A percentile compares a stretch with the other conserved stretches of the same genome.
Evolutionary conservation across 768 basidiomycete genomes (phyloP).

Genomic region (Agaricus blazei): DNA sequence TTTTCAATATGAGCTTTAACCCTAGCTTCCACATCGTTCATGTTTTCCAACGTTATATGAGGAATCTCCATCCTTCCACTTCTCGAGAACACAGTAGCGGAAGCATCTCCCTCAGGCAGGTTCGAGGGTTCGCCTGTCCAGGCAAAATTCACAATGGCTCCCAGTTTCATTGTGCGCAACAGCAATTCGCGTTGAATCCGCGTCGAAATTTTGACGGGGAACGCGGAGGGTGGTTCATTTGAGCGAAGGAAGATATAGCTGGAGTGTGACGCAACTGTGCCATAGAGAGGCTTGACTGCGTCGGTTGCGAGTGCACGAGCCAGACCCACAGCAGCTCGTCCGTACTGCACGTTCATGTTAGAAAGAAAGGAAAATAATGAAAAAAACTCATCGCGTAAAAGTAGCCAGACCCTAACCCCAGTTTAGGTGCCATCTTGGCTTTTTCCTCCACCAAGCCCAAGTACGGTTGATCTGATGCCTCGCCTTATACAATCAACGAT

Average conservation of each 20-base stretch:
- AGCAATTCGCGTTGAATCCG: conserved; percentile 48
- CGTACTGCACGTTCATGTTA: neutral
- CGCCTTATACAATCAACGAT: too few species aligned
- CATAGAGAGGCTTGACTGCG: conserved; percentile 28
- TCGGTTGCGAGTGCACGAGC: conserved; percentile 5
- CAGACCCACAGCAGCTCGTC: neutral
- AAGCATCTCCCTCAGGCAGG: conserved; percentile 12
- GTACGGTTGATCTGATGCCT: too few species aligned
- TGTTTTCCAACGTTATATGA: conserved; percentile 39
- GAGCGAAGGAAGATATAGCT: conserved; percentile 56
- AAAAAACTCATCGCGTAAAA: too few species aligned
- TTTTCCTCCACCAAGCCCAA: too few species aligned
- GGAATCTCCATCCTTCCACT: conserved; percentile 48
- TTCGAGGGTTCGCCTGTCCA: conserved; percentile 30
- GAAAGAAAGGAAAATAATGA: neutral
- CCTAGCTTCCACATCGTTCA: conserved; percentile 39
- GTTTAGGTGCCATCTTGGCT: too few species aligned
- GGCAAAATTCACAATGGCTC: conserved; percentile 57
- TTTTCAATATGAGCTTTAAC: conserved; percentile 27
- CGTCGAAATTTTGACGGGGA: conserved; percentile 42
- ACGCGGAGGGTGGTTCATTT: conserved; percentile 38
- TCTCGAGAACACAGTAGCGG: conserved; percentile 49
- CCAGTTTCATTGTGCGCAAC: conserved; percentile 37
- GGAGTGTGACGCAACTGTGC: conserved; percentile 47
- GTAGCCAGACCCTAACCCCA: too few species aligned